Base-by-base conservation (phyloP, 2,329 filamentous ascomycete species). In the Neonectria coccinea region DNA sequence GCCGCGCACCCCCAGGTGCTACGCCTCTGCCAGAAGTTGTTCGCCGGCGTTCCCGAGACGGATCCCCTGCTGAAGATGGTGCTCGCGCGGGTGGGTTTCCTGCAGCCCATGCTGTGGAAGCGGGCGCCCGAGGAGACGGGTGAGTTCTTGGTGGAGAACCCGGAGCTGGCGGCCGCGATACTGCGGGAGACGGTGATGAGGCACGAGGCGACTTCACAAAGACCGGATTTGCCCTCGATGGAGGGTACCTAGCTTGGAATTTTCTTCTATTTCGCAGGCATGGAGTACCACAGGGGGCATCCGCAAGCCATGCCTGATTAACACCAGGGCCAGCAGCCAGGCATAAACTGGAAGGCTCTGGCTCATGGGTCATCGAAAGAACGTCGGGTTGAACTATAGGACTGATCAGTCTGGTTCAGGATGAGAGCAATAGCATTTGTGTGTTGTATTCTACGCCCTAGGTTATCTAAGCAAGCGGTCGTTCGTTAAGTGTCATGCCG, bases 61-160 rank as follows among this genome's bases (percentile, higher is more conserved):
- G 83, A 85, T 59, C 70, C 73, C 0, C 70, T 85, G 44, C 75
- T 85, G 53, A 81, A 79, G 64, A 85, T 85, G 80, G 72, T 85
- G 12, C 81, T 84, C 67, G 82, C 83, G 8, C 76, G 83, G 39
- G 79, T 84, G 6, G 83, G 83, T 2, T 85, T 84, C 65, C 72
- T 85, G 36, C 81, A 84, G 71, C 77, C 82, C 10, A 65, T 77
- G 29, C 65, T 84, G n/a, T 85, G 81, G 81, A 78, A 80, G 63
- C 75, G 75, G 16, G 71, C 72, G 16, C 81, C 78, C 3, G 74
- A 78, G 39, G 79, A 81, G 62, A 84, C 82, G 11, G 73, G 76
- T 31, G 74, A 74, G 14, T 85, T 84, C 64, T 73, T 84, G 61
- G 67, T 80, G 2, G 77, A 75, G 2, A 80, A 84, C 64, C 82